Base-by-base conservation (phyloP, 345 rosid genomes). In the Bruguiera sexangula region DNA sequence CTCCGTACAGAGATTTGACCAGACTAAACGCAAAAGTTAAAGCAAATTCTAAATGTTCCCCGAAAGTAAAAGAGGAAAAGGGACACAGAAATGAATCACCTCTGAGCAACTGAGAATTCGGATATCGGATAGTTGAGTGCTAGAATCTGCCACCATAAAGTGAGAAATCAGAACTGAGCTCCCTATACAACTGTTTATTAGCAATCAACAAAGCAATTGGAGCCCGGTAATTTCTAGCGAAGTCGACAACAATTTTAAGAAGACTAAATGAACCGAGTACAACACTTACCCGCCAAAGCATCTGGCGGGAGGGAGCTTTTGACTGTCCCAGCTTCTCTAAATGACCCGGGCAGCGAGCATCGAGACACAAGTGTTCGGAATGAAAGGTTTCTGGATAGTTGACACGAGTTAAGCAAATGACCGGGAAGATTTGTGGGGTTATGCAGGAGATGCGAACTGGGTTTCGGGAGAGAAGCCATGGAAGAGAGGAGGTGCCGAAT, bases 41-140 rank as follows among this genome's bases (percentile, higher is more conserved):
- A 22, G 15, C 60, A 55, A 55, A 24, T 27, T 8, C 24, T 21
- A 13, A 26, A 8, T 22, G 60, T 22, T 27, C 13, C 27, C 30
- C 9, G 29, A 27, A 55, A 8, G 30, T 10, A 6, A 43, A 8
- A 18, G 5, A 67, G n/a, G 29, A 19, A 15, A 66, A 61, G 13
- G 43, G 63, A 69, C 11, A 60, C 16, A 50, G 39, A 75, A 46
- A 60, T 39, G 65, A 64, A 88, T 96, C 97, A 89, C 96, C 97
- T 89, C 93, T 24, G 74, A 69, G 79, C 83, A 70, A 32, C 93
- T 78, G 30, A 89, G 74, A 24, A 92, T 50, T 29, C 96, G 96
- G 76, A 89, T 79, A 66, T 81, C 81, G 52, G 79, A 73, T 29
- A 61, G 68, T 70, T 72, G 81, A 64, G 74, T 51, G 60, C 70